These are phyloP conservation scores for Coemansia sp. DNA, from an alignment of 192 early-diverging fungal species.

Conservation along the genomic window DNA sequence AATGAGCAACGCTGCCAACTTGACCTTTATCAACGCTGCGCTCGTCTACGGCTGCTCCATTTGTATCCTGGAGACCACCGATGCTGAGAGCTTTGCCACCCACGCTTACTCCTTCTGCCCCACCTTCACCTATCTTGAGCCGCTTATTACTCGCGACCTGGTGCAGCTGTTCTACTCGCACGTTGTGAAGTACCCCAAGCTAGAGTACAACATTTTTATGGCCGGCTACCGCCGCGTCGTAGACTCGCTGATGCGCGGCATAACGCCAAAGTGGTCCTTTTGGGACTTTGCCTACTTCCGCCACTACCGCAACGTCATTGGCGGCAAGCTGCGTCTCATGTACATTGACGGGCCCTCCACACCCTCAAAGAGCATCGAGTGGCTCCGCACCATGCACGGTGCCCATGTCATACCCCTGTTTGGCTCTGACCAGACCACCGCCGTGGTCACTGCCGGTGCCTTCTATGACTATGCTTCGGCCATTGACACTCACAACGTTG, in stretches of 20 bases:
- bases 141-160: conserved; percentile 29
- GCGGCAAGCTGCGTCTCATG: conserved; percentile 39
- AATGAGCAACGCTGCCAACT: conserved; percentile 22
- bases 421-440: conserved; percentile 21
- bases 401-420: conserved; percentile 42
- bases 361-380: conserved; percentile 34
- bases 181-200: conserved; percentile 34
- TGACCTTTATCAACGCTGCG: conserved; percentile 33
- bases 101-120: conserved; percentile 33
- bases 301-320: conserved; percentile 49
- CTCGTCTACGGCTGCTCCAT: conserved; percentile 29
- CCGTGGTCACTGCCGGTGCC: conserved; percentile 15
- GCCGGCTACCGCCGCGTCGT: conserved; percentile 23
- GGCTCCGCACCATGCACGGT: conserved; percentile 37
- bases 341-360: conserved; percentile 28
- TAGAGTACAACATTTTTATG: conserved; percentile 37
- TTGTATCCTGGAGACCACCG: conserved; percentile 31
- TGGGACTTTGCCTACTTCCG: conserved; percentile 50
- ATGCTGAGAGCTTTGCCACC: conserved; percentile 31
- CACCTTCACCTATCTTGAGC: conserved; percentile 29
- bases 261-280: conserved; percentile 21
- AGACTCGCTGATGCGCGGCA: conserved; percentile 39
- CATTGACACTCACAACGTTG: conserved; percentile 44
- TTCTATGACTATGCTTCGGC: conserved; percentile 47
- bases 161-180: conserved; percentile 41